Evolutionary conservation across 2,329 filamentous ascomycete species (phyloP).

Genomic region (Whalleya microplaca): DNA sequence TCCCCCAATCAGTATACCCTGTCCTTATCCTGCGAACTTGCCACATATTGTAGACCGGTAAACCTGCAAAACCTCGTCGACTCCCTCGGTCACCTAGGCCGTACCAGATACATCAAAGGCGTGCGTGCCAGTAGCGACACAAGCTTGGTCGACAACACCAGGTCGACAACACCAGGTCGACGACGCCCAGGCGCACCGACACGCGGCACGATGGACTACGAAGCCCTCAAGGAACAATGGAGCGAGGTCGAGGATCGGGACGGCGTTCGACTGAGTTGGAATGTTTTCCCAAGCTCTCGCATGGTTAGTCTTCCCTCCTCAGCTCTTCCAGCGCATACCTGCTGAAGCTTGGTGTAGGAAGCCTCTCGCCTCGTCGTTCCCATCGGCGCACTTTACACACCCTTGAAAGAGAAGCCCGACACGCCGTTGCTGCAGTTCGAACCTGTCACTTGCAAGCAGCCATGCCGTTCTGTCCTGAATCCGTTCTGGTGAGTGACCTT

Average conservation of each 20-base stretch:
- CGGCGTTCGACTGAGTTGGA: constrained; percentile 96
- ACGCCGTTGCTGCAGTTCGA: constrained; percentile 92
- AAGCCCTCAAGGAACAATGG: constrained; percentile 93
- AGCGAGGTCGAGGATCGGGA: constrained; percentile 95
- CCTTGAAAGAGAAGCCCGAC: constrained; percentile 91
- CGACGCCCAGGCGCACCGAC: constrained; percentile 9
- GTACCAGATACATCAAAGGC: constrained; percentile 1
- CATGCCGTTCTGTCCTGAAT: constrained; percentile 93
- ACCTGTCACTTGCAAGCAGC: constrained; percentile 94
- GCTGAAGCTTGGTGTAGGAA: constrained; percentile 61
- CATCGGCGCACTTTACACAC: constrained; percentile 94
- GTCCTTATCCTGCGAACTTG: constrained; percentile 11
- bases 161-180: too few relatives aligned
- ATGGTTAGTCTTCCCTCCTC: constrained; percentile 66
- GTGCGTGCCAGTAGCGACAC: constrained; percentile 5
- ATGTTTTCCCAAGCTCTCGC: constrained; percentile 95
- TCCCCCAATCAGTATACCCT: constrained; percentile 17
- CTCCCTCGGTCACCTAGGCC: background rate
- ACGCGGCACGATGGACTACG: constrained; percentile 75
- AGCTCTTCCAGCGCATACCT: constrained; percentile 22
- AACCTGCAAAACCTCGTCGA: background rate
- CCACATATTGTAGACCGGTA: background rate
- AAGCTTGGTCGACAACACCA: constrained; percentile 14
- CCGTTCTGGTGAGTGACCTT: constrained; percentile 78
- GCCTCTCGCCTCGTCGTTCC: constrained; percentile 92